Conservation (phyloP, 371 early-diverging fungal species). For the Actinomortierella ambigua region DNA sequence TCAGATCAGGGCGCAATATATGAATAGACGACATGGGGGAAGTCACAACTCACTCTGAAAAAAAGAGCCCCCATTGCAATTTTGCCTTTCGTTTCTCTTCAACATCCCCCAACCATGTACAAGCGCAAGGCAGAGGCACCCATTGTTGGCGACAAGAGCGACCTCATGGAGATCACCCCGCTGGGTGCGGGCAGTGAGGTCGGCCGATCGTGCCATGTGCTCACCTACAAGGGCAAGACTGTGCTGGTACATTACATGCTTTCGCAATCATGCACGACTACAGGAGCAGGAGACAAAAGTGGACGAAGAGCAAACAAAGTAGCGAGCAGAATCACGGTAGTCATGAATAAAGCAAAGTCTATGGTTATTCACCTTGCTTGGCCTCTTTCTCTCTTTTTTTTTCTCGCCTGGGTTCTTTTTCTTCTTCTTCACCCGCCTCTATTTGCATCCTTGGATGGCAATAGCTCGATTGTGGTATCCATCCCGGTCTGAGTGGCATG, state of each 20-base stretch:
- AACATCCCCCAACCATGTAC: not conserved
- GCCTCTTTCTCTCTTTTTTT: conserved; percentile 3
- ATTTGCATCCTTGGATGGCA: not conserved
- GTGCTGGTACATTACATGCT: conserved; percentile 75
- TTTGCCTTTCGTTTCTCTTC: too few relatives aligned
- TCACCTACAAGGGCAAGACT: conserved; percentile 96
- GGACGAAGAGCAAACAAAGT: conserved; percentile 5
- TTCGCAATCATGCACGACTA: not conserved
- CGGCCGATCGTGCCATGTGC: conserved; percentile 96
- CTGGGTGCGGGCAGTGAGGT: conserved; percentile 99
- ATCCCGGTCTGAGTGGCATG: conserved; percentile 98
- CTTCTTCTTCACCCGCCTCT: not conserved
- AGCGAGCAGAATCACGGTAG: conserved; percentile 6
- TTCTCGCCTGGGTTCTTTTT: conserved; percentile 7
- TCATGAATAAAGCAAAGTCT: too few relatives aligned
- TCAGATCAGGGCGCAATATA: too few relatives aligned
- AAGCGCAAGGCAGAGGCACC: conserved; percentile 44
- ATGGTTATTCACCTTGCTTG: not conserved
- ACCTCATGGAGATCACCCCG: conserved; percentile 88
- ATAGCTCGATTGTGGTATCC: conserved; percentile 98
- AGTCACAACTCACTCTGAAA: too few relatives aligned
- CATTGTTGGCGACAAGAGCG: conserved; percentile 62
- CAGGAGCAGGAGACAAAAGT: not conserved
- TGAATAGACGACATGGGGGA: too few relatives aligned
- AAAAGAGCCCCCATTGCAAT: too few relatives aligned